These are phyloP conservation scores for Lagenidium giganteum DNA, from an alignment of 352 stramenopile species.

Conservation along the genomic window DNA sequence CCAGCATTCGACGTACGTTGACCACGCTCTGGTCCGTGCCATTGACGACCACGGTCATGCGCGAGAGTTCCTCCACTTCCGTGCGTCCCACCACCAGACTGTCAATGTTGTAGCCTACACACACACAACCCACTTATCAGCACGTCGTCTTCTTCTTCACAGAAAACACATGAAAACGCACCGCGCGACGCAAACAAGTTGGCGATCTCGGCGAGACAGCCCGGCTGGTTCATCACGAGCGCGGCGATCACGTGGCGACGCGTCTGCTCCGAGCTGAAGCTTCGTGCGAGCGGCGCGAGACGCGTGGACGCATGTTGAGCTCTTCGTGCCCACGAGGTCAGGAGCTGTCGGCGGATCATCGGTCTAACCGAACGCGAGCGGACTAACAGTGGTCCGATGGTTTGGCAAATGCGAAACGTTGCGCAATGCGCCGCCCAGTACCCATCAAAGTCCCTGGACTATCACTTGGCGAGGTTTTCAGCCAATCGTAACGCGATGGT, in stretches of 20 bases:
- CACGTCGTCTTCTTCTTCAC: not conserved
- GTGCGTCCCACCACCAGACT: conserved; percentile 82
- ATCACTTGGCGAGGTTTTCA: not conserved
- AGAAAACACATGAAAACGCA: conserved; percentile 11
- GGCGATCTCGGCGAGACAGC: conserved; percentile 81
- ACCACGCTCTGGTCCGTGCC: conserved; percentile 73
- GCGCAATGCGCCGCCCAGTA: not conserved
- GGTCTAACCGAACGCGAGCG: not conserved
- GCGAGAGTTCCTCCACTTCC: conserved; percentile 80
- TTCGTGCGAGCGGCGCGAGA: not conserved
- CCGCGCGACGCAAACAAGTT: conserved; percentile 79
- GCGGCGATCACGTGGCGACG: conserved; percentile 80
- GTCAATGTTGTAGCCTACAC: conserved; percentile 83
- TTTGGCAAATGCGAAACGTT: not conserved
- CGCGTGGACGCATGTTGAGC: not conserved
- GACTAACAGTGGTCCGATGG: not conserved
- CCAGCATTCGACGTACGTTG: conserved; percentile 22
- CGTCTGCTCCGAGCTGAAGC: conserved; percentile 20
- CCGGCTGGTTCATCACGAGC: conserved; percentile 81
- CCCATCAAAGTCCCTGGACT: not conserved
- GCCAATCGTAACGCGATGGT: conserved; percentile 7
- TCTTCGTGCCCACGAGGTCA: conserved; percentile 15
- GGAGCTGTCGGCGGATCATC: conserved; percentile 18
- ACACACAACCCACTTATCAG: conserved; percentile 1
- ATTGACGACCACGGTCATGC: conserved; percentile 84